phyloP scores from a whole-genome alignment of 345 rosid genomes.

The Arabidopsis suecica region DNA sequence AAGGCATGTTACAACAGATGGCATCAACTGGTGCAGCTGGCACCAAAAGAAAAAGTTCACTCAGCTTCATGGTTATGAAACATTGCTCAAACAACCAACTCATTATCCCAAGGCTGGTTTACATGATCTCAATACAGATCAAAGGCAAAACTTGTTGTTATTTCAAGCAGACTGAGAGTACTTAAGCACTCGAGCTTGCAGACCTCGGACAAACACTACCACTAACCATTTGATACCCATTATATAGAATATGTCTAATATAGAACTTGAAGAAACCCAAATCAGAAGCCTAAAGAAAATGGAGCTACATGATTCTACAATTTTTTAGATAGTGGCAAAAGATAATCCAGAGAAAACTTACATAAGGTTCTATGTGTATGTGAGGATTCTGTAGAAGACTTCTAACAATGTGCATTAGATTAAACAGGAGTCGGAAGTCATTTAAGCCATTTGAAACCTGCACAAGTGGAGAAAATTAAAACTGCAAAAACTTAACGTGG shows the following conservation, averaged over 20 bases:
- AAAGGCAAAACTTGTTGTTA: neutral
- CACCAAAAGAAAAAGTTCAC: constrained; percentile 44
- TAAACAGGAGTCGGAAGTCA: constrained; percentile 80
- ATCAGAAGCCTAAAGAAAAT: constrained; percentile 14
- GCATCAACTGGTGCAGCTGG: constrained; percentile 99
- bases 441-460: constrained; percentile 93
- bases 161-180: constrained; percentile 6
- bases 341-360: constrained; percentile 53
- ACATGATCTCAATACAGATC: constrained; percentile 18
- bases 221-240: neutral
- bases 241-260: constrained; percentile 12
- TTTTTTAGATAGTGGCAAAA: constrained; percentile 16
- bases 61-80: constrained; percentile 24
- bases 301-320: constrained; percentile 30
- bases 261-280: constrained; percentile 15
- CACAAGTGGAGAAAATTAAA: constrained; percentile 37
- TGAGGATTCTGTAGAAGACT: constrained; percentile 93
- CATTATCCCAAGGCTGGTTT: constrained; percentile 17
- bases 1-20: constrained; percentile 97
- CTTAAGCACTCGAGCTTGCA: constrained; percentile 14
- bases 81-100: constrained; percentile 19
- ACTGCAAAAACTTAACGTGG: constrained; percentile 19
- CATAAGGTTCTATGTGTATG: constrained; percentile 91
- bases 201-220: constrained; percentile 12
- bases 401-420: constrained; percentile 88